Evolutionary conservation across 2,329 filamentous ascomycete species (phyloP), one percentile per base, ranked within the genome.

Genomic region (Didymella keratinophila): DNA sequence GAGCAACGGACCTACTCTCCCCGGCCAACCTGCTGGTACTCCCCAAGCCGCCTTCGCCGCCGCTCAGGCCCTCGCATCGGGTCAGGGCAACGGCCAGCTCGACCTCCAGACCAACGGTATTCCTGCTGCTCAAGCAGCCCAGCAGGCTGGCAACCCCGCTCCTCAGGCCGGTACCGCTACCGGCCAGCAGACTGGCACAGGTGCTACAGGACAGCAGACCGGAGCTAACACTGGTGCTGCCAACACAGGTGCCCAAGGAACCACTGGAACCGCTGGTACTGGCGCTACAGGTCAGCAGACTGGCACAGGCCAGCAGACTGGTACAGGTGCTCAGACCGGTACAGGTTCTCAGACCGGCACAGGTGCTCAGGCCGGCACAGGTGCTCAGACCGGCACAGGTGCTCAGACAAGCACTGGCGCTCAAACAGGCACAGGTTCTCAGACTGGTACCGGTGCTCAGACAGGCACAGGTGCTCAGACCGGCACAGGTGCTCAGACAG

Each of bases 31-130:
- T 4, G 69, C 73, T 36, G 72, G 72, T 57, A 71, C 67, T 41
- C 72, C 72, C 6, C 67, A 70, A 16, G 68, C 67, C 36, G 72
- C 72, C 39, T 73, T 74, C 37, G 63, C 63, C 34, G 72, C 72
- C 18, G 70, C 69, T 18, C 53, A 66, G 51, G 61, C 68, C 20
- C 68, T 75, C 43, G 65, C 67, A 21, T 42, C 60, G n/a, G 71
- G 71, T 28, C 66, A 63, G 20, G 72, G 72, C 25, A 74, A 73
- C 28, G 72, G 72, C 12, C 58, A 60, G 43, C 68, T 73, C 21
- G 45, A 67, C 36, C 62, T 64, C 23, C 23, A 25, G 23, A 25
- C 23, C 23, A 25, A 25, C 23, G 23, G 23, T 7, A 25, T 25
- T 7, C 7, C 23, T 7, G 23, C 23, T 25, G 23, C 23, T 25